These are phyloP conservation scores for Syzygium oleosum DNA, from an alignment of 345 rosid genomes.

Conservation along the genomic window DNA sequence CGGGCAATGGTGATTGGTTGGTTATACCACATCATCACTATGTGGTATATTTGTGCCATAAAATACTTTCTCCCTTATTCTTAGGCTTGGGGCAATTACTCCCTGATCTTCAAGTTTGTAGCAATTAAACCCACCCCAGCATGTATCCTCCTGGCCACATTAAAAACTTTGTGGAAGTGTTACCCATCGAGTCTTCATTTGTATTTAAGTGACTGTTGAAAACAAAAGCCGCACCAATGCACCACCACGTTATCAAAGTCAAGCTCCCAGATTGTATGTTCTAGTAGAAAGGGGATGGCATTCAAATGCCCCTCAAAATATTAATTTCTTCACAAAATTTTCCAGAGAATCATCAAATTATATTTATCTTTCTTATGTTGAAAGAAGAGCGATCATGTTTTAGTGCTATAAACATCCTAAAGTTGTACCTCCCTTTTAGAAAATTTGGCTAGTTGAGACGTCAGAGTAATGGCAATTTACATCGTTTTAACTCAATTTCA, in stretches of 20 bases:
- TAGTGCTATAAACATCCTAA: background rate
- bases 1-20: background rate
- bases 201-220: background rate
- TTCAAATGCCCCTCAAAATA: background rate
- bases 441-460: background rate
- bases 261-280: background rate
- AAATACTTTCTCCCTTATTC: background rate
- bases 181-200: background rate
- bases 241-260: background rate
- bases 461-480: background rate
- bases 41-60: background rate
- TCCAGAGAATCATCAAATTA: background rate
- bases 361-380: background rate
- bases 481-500: background rate
- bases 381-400: background rate
- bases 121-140: background rate
- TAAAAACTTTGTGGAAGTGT: background rate
- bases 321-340: background rate
- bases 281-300: background rate
- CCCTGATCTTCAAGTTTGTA: background rate
- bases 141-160: background rate
- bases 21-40: background rate
- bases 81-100: background rate
- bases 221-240: background rate
- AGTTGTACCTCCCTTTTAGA: background rate